These are phyloP conservation scores for Colletotrichum tanaceti DNA, from an alignment of 2,329 filamentous ascomycete genomes.

Conservation along the genomic window DNA sequence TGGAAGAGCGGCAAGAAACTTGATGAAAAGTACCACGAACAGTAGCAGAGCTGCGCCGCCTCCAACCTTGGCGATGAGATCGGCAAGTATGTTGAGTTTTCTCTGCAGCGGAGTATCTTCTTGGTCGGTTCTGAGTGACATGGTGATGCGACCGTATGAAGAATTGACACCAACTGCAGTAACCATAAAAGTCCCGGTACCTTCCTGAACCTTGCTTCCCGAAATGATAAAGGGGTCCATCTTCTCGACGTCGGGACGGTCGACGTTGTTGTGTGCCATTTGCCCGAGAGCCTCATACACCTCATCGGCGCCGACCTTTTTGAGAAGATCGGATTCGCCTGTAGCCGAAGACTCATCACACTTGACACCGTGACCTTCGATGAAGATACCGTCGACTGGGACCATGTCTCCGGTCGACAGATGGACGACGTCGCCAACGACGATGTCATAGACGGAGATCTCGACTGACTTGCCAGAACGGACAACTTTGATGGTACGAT, in stretches of 20 bases:
- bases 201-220: slow-evolving; percentile 66
- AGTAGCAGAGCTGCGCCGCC: slow-evolving; percentile 77
- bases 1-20: slow-evolving; percentile 74
- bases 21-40: slow-evolving; percentile 84
- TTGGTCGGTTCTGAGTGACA: slow-evolving; percentile 64
- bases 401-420: slow-evolving; percentile 76
- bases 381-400: slow-evolving; percentile 74
- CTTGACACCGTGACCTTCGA: slow-evolving; percentile 72
- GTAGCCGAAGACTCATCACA: slow-evolving; percentile 78
- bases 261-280: slow-evolving; percentile 58
- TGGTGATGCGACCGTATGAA: slow-evolving; percentile 66
- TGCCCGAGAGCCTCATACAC: slow-evolving; percentile 67
- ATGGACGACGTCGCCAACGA: slow-evolving; percentile 74
- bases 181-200: slow-evolving; percentile 64
- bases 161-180: slow-evolving; percentile 67
- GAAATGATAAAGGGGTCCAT: slow-evolving; percentile 72
- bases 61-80: slow-evolving; percentile 48
- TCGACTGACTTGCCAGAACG: slow-evolving; percentile 72
- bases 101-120: slow-evolving; percentile 66
- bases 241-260: slow-evolving; percentile 30
- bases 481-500: slow-evolving; percentile 71
- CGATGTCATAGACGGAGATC: slow-evolving; percentile 71
- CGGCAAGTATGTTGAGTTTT: slow-evolving; percentile 63
- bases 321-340: slow-evolving; percentile 76
- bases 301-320: slow-evolving; percentile 69